Evolutionary conservation across 139 green algal genomes (phyloP).

Genomic region (Limnomonas spitsbergensis): DNA sequence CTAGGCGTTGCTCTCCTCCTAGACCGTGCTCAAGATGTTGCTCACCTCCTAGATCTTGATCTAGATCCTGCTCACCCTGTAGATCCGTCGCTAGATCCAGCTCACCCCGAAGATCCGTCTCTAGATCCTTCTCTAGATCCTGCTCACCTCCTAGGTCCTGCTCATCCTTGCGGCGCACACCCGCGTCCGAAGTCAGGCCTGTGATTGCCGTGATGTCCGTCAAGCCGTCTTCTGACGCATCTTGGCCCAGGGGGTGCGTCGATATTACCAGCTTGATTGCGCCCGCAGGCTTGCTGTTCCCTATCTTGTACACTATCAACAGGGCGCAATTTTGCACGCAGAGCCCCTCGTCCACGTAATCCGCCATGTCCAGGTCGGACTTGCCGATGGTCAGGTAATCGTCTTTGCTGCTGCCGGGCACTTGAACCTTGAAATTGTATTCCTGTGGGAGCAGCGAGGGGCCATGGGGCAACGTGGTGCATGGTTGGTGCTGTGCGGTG

Average conservation of each 20-base stretch:
- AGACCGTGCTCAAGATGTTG: too few relatives aligned
- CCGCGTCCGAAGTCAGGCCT: not conserved
- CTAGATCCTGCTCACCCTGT: too few relatives aligned
- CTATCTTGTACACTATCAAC: not conserved
- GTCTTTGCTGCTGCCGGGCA: not conserved
- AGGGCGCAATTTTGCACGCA: not conserved
- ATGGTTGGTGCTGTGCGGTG: too few relatives aligned
- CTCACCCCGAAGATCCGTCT: too few relatives aligned
- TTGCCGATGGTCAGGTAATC: slow-evolving; percentile 1
- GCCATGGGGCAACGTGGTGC: too few relatives aligned
- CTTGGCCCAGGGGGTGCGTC: not conserved
- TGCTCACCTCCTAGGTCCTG: not conserved
- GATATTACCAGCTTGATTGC: not conserved
- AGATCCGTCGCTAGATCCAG: too few relatives aligned
- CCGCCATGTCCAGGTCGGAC: not conserved
- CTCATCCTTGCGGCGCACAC: not conserved
- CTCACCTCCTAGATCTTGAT: too few relatives aligned
- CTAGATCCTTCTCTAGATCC: too few relatives aligned
- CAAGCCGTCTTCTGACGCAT: not conserved
- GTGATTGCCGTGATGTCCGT: not conserved
- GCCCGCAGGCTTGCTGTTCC: not conserved
- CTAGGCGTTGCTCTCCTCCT: too few relatives aligned
- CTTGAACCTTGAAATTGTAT: not conserved
- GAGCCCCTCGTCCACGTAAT: not conserved
- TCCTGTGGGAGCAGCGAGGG: too few relatives aligned